phyloP scores from a whole-genome alignment of 1,284 basidiomycete species.

The Butyriboletus appendiculatus region DNA sequence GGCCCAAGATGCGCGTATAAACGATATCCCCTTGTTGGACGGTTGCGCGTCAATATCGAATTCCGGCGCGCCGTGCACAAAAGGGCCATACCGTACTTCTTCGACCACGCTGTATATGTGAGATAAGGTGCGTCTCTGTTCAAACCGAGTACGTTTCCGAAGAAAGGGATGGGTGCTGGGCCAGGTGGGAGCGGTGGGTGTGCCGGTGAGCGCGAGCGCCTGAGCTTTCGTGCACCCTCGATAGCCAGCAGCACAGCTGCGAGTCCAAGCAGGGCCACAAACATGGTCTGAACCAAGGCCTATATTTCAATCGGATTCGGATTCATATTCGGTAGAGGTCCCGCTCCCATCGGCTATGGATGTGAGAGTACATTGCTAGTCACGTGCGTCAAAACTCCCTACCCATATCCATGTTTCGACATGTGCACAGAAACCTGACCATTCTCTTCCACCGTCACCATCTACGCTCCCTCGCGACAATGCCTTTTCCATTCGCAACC shows the following conservation, averaged over 20 bases:
- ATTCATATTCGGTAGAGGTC: too few species aligned
- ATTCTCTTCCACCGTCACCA: not conserved
- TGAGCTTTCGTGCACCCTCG: slow-evolving; percentile 2
- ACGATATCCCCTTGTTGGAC: slow-evolving; percentile 10
- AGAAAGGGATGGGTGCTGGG: not conserved
- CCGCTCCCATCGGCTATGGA: too few species aligned
- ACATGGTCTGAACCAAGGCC: not conserved
- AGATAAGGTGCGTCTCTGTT: not conserved
- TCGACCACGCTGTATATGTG: not conserved
- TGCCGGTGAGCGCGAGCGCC: too few species aligned
- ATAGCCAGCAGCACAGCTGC: slow-evolving; percentile 8
- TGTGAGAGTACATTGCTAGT: too few species aligned
- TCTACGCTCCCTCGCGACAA: slow-evolving; percentile 3
- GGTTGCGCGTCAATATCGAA: not conserved
- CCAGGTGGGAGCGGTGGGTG: not conserved
- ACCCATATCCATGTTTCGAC: slow-evolving; percentile 5
- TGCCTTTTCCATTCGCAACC: slow-evolving; percentile 38
- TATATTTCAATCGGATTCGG: too few species aligned
- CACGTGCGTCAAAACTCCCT: not conserved
- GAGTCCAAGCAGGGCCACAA: slow-evolving; percentile 2
- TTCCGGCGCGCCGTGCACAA: not conserved
- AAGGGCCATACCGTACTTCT: not conserved
- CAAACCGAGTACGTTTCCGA: not conserved
- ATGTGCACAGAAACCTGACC: slow-evolving; percentile 1
- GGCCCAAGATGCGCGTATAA: slow-evolving; percentile 6